These are phyloP conservation scores for Apiotrichum mycotoxinovorans DNA, from an alignment of 1,284 basidiomycete species.

Conservation along the genomic window DNA sequence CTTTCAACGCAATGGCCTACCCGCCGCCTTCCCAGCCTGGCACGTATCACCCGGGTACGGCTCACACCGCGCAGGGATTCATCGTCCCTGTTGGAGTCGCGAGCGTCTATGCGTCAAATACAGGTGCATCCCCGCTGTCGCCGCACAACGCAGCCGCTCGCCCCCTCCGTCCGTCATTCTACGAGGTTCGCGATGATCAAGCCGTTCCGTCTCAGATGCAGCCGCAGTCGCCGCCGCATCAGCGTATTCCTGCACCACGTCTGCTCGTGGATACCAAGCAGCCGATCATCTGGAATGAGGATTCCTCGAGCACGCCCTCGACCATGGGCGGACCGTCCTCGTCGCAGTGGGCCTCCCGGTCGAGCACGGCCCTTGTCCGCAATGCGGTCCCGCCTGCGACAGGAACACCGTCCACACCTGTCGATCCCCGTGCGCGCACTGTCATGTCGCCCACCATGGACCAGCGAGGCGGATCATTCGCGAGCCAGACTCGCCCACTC, in stretches of 20 bases:
- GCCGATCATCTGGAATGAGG: background rate
- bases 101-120: background rate
- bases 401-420: background rate
- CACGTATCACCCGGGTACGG: background rate
- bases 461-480: background rate
- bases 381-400: background rate
- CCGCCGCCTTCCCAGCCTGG: background rate
- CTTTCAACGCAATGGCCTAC: background rate
- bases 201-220: background rate
- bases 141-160: background rate
- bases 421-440: background rate
- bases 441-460: background rate
- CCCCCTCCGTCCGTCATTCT: background rate
- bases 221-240: background rate
- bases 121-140: background rate
- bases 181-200: background rate
- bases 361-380: background rate
- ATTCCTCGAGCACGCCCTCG: background rate
- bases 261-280: slow-evolving; percentile 22
- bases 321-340: background rate
- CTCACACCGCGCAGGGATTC: background rate
- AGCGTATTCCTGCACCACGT: slow-evolving; percentile 12
- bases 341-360: background rate
- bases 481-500: background rate
- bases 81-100: background rate